Percentiles rank a stretch among this genome's conserved stretches.
Evolutionary conservation across 2,329 filamentous ascomycete genomes (phyloP).

Genomic region (Trichophyton rubrum): DNA sequence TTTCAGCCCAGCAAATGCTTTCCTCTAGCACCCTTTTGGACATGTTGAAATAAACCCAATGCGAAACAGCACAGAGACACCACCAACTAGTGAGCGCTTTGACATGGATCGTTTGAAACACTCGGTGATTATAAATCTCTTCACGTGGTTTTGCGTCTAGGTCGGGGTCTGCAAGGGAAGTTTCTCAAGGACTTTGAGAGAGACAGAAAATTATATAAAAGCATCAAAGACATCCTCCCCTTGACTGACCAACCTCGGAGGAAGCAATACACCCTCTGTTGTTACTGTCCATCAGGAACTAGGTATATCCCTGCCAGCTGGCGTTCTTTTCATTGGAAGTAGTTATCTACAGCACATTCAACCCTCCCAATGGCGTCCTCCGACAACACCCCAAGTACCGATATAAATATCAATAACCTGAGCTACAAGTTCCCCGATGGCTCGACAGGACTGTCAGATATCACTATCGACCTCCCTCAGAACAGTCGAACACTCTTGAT

Average conservation of each 20-base stretch:
- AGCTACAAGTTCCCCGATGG: slow-evolving; percentile 84
- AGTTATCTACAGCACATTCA: background rate
- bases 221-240: too few relatives aligned
- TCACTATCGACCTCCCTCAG: slow-evolving; percentile 64
- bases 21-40: too few relatives aligned
- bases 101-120: background rate
- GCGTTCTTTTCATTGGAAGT: background rate
- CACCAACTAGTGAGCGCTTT: too few relatives aligned
- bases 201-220: too few relatives aligned
- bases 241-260: too few relatives aligned
- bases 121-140: background rate
- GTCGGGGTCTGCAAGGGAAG: background rate
- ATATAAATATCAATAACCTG: slow-evolving; percentile 62
- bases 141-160: background rate
- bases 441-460: slow-evolving; percentile 60
- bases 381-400: slow-evolving; percentile 31
- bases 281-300: background rate
- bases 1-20: too few relatives aligned
- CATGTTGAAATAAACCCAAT: too few relatives aligned
- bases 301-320: background rate
- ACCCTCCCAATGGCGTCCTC: background rate
- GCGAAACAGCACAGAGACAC: background rate
- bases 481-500: slow-evolving; percentile 82
- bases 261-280: too few relatives aligned
- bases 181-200: background rate